Conservation (phyloP, 306 rosid species). For the Pyrus pyrifolia region DNA sequence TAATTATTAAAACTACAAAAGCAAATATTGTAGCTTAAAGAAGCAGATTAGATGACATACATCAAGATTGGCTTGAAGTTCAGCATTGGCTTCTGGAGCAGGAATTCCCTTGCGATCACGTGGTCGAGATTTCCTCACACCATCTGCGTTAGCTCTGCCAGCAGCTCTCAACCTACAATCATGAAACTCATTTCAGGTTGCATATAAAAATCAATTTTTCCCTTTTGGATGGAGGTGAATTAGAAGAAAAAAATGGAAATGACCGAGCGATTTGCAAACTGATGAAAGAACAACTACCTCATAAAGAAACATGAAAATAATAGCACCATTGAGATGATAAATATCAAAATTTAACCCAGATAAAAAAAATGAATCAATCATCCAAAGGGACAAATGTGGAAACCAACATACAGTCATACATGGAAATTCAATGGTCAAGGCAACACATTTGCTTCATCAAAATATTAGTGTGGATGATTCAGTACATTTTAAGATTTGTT, state of each 20-base stretch:
- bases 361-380: background rate
- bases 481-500: conserved; percentile 1
- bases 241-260: background rate
- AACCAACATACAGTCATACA: background rate
- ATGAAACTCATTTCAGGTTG: conserved; percentile 30
- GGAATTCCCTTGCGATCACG: conserved; percentile 88
- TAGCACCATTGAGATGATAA: background rate
- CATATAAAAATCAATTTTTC: background rate
- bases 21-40: background rate
- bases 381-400: background rate
- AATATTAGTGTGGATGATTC: background rate
- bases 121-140: conserved; percentile 71
- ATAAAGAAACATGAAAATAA: background rate
- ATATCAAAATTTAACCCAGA: background rate
- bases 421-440: background rate
- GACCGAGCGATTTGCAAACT: background rate
- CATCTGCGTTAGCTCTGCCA: conserved; percentile 71
- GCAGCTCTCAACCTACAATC: conserved; percentile 78
- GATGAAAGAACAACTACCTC: background rate
- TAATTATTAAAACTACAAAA: background rate
- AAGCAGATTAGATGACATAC: conserved; percentile 39
- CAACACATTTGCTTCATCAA: background rate
- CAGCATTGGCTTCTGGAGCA: conserved; percentile 91
- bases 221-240: background rate
- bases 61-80: conserved; percentile 88